These are phyloP conservation scores for Pseudomicrostroma phylloplanum DNA, from an alignment of 1,284 basidiomycete species.

Conservation along the genomic window DNA sequence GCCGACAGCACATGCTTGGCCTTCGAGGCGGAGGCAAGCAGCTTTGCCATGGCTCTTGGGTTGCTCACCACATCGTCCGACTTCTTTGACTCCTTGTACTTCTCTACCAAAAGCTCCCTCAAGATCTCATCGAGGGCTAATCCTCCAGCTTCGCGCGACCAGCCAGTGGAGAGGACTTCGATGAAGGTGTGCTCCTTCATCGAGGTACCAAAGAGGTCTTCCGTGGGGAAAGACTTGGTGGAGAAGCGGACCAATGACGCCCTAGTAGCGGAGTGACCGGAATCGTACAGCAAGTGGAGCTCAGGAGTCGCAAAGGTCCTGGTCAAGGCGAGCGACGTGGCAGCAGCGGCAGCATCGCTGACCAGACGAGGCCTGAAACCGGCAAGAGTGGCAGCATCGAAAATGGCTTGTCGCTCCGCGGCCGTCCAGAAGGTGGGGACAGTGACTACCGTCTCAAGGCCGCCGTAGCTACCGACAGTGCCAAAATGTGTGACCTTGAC, in stretches of 20 bases:
- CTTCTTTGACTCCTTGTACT: constrained; percentile 62
- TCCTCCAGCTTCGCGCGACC: constrained; percentile 71
- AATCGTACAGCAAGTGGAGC: constrained; percentile 87
- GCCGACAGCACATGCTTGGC: constrained; percentile 91
- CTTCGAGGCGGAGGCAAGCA: constrained; percentile 85
- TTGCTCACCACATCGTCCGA: constrained; percentile 55
- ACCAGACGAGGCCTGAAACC: constrained; percentile 79
- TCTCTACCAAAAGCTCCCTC: constrained; percentile 70
- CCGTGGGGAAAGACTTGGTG: constrained; percentile 35
- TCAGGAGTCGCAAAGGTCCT: constrained; percentile 67
- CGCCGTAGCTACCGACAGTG: constrained; percentile 35
- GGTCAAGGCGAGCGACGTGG: constrained; percentile 75
- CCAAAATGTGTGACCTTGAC: constrained; percentile 31
- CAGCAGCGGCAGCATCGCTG: constrained; percentile 63
- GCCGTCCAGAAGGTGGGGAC: constrained; percentile 47
- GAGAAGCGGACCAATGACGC: constrained; percentile 77
- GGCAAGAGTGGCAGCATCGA: constrained; percentile 83
- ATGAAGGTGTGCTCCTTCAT: constrained; percentile 65
- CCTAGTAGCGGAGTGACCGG: constrained; percentile 77
- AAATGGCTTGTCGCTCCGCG: constrained; percentile 72
- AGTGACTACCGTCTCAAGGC: constrained; percentile 47
- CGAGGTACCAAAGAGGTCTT: constrained; percentile 52
- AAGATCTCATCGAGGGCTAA: constrained; percentile 75
- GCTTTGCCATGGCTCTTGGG: constrained; percentile 79
- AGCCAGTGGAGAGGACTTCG: constrained; percentile 70